phyloP scores from a whole-genome alignment of 257 asterid genomes.

The Solanum virginianum region DNA sequence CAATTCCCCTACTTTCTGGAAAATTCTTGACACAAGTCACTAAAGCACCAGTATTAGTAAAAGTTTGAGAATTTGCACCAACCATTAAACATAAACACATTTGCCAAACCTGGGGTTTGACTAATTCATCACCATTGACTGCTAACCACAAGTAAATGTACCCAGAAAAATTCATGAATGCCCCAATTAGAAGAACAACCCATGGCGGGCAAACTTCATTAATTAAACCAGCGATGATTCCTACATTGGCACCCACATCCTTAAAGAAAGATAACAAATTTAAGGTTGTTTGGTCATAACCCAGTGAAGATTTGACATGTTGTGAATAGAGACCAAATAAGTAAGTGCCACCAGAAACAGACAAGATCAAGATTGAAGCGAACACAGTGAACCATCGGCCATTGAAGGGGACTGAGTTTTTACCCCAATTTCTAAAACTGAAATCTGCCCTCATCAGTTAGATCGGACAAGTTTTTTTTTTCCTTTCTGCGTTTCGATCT shows the following conservation, averaged over 20 bases:
- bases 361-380: constrained; percentile 51
- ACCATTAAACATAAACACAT: constrained; percentile 66
- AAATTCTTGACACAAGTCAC: constrained; percentile 69
- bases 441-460: not conserved
- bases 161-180: constrained; percentile 57
- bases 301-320: constrained; percentile 32
- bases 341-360: constrained; percentile 76
- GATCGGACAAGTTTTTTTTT: not conserved
- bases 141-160: constrained; percentile 74
- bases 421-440: not conserved
- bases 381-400: constrained; percentile 75
- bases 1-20: constrained; percentile 36
- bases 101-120: constrained; percentile 53
- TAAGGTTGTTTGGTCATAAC: constrained; percentile 67
- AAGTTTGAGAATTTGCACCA: constrained; percentile 73
- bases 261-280: constrained; percentile 57
- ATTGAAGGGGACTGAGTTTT: constrained; percentile 6
- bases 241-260: constrained; percentile 61
- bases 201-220: constrained; percentile 78
- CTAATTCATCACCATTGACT: constrained; percentile 29
- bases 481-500: not conserved
- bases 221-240: constrained; percentile 50
- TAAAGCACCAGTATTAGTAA: constrained; percentile 76
- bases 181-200: constrained; percentile 67
- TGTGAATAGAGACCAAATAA: constrained; percentile 56